phyloP scores from a whole-genome alignment of 2,329 filamentous ascomycete species.

The Diaporthe sp. region DNA sequence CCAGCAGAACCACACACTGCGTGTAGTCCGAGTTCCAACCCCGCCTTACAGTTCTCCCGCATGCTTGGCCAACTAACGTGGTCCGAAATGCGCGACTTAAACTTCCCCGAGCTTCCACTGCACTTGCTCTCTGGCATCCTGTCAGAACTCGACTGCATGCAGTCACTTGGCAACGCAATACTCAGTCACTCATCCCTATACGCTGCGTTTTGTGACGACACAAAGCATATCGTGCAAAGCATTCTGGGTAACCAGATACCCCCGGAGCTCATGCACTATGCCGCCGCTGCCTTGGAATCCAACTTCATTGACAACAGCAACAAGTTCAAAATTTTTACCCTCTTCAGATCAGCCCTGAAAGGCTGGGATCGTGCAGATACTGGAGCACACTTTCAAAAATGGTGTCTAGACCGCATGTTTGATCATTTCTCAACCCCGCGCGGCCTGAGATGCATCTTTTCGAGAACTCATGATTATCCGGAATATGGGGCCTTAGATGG shows the following conservation, averaged over 20 bases:
- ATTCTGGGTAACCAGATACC: constrained; percentile 11
- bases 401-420: neutral
- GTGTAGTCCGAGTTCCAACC: no score
- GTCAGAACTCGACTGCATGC: neutral
- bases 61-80: no score
- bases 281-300: neutral
- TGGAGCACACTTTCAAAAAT: neutral
- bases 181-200: constrained; percentile 4
- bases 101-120: no score
- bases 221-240: neutral
- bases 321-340: neutral
- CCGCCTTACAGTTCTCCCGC: no score
- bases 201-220: constrained; percentile 8
- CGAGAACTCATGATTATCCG: neutral
- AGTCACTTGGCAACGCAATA: constrained; percentile 13
- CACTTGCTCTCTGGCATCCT: neutral
- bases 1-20: no score
- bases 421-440: neutral
- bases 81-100: no score
- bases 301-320: neutral
- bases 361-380: neutral
- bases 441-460: neutral
- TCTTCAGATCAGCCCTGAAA: neutral
- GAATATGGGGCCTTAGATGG: neutral
- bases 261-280: neutral